Evolutionary conservation across 2,329 filamentous ascomycete species (phyloP).

Genomic region (Chalaropsis thielavioides): DNA sequence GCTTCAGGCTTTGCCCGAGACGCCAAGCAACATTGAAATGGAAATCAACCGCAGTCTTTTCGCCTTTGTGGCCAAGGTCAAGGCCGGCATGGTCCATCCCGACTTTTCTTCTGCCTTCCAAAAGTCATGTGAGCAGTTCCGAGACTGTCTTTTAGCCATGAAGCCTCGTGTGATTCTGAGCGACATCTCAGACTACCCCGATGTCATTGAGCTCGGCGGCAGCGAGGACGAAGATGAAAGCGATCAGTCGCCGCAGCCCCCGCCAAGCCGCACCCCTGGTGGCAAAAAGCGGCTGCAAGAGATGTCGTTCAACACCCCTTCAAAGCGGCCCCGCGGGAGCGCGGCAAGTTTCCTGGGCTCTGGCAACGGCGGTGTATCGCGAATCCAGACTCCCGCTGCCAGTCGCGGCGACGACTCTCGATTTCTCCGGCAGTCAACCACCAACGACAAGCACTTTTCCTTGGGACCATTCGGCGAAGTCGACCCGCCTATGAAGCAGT

Average conservation of each 20-base stretch:
- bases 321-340: constrained; percentile 24
- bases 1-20: constrained; percentile 47
- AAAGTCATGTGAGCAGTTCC: constrained; percentile 37
- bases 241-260: constrained; percentile 20
- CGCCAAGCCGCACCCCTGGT: constrained; percentile 15
- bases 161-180: constrained; percentile 35
- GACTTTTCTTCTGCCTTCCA: constrained; percentile 34
- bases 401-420: neutral
- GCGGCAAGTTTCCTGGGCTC: constrained; percentile 10
- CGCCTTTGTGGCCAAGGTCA: constrained; percentile 40
- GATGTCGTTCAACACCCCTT: constrained; percentile 24
- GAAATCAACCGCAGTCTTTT: constrained; percentile 47
- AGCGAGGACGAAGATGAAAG: constrained; percentile 27
- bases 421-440: neutral
- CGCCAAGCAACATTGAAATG: constrained; percentile 52
- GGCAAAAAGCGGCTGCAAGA: constrained; percentile 17
- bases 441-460: neutral
- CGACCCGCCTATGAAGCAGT: constrained; percentile 24
- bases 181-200: constrained; percentile 25
- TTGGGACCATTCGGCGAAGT: constrained; percentile 28
- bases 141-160: constrained; percentile 30
- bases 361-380: neutral
- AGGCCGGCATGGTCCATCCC: constrained; percentile 37
- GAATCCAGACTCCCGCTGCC: neutral
- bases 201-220: constrained; percentile 27